Base-by-base conservation (phyloP, 2,329 filamentous ascomycete species). In the Diaporthe caulivora region DNA sequence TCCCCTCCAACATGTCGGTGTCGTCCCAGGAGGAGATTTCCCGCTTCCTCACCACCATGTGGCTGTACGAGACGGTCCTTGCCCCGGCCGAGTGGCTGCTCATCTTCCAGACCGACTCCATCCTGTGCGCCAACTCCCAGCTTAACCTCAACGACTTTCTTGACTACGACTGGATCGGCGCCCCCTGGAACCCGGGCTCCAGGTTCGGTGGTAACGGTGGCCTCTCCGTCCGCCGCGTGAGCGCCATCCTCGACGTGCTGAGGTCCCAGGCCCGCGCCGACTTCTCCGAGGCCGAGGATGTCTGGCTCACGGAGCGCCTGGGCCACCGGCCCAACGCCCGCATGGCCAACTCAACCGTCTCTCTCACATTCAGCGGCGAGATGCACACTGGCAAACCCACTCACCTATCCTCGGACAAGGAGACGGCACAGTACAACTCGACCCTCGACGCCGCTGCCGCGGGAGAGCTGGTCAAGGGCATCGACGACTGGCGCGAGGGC, bases 21-120 rank as follows among this genome's bases (percentile, higher is more conserved):
- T 80, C 81, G 13, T 82, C 79, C 71, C 86, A 86, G 78, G 88
- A 90, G 76, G 81, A 84, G 74, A 82, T 89, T 26, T 85, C 81
- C 75, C 82, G 86, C 37, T 78, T 87, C 7, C 79, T 90, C 70
- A 90, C 88, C 3, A 86, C 87, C 75, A 69, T 83, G 1, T 83
- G 86, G 51, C 88, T 90, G 77, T 90, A 90, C 77, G 82, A 88
- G 74, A 84, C 87, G 74, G 84, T 88, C 64, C 77, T 89, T 24
- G 84, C 86, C 0, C 82, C 81, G 0, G 86, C 86, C 44, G 87
- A 90, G 79, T 89, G 87, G 87, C 79, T 90, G 34, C 81, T 90
- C 70, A 86, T 86, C 77, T 90, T 86, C 76, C 87, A 90, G 76
- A 82, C 84, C n/a, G 88, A 90, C 77, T 88, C 86, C 76, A 88